Evolutionary conservation across 2,329 filamentous ascomycete genomes (phyloP).

Genomic region (Sporothrix globosa): DNA sequence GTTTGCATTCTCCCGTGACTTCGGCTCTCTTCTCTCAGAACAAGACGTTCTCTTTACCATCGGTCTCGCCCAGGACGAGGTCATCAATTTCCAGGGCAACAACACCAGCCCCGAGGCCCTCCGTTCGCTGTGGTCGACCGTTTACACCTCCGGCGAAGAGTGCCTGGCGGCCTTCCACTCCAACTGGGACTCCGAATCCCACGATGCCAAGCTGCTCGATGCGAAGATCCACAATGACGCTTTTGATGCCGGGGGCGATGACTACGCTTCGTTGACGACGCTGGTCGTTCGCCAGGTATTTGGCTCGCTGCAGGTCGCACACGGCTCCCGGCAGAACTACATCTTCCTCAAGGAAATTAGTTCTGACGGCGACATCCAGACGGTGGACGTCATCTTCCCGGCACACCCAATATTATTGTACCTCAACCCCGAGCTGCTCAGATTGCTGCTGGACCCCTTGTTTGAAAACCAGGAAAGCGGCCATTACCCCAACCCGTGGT

Average conservation of each 20-base stretch:
- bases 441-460: conserved; percentile 75
- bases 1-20: conserved; percentile 73
- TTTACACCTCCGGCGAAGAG: conserved; percentile 64
- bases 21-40: conserved; percentile 50
- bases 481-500: conserved; percentile 78
- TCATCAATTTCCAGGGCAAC: conserved; percentile 73
- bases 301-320: conserved; percentile 73
- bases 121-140: conserved; percentile 75
- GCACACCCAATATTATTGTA: conserved; percentile 83
- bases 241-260: conserved; percentile 67
- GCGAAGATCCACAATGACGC: conserved; percentile 67
- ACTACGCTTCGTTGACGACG: conserved; percentile 75
- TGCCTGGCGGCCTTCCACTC: conserved; percentile 74
- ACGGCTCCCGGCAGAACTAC: conserved; percentile 69
- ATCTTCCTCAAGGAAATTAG: conserved; percentile 90
- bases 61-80: conserved; percentile 74
- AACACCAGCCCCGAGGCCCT: conserved; percentile 64
- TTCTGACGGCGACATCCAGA: conserved; percentile 84
- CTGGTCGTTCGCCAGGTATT: conserved; percentile 81
- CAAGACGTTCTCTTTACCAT: conserved; percentile 68
- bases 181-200: conserved; percentile 66
- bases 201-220: conserved; percentile 67
- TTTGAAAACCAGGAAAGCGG: conserved; percentile 78
- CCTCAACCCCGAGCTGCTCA: conserved; percentile 76
- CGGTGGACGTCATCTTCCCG: conserved; percentile 84